These are phyloP conservation scores for Colletotrichum sp. DNA, from an alignment of 2,329 filamentous ascomycete genomes.

Conservation along the genomic window DNA sequence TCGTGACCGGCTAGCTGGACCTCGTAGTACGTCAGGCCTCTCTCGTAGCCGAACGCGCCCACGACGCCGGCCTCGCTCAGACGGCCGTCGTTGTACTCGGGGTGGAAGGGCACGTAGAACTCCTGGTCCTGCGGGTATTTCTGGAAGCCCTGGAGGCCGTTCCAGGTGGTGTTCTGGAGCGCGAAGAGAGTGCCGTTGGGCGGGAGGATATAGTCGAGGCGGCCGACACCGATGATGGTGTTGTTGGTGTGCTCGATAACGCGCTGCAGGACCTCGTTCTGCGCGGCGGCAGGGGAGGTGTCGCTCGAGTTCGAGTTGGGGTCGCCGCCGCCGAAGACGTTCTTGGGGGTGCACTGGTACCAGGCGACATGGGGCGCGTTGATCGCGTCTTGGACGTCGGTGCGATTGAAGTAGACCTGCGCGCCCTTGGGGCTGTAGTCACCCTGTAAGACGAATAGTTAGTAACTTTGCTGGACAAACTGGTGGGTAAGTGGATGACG, in stretches of 20 bases:
- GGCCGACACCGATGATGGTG: constrained; percentile 33
- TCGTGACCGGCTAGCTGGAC: constrained; percentile 25
- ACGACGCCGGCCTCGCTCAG: constrained; percentile 7
- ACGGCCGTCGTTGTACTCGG: constrained; percentile 33
- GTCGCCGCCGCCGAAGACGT: constrained; percentile 28
- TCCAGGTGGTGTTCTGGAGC: constrained; percentile 77
- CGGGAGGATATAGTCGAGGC: constrained; percentile 61
- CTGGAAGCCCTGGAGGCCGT: constrained; percentile 68
- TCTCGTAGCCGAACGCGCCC: constrained; percentile 19
- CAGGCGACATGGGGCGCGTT: constrained; percentile 58
- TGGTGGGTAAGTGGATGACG: accelerated
- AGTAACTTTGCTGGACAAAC: accelerated
- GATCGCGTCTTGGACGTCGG: constrained; percentile 72
- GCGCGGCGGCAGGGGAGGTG: constrained; percentile 2
- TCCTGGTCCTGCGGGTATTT: constrained; percentile 38
- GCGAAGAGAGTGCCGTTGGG: constrained; percentile 67
- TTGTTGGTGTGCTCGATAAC: constrained; percentile 36
- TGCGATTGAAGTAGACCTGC: constrained; percentile 72
- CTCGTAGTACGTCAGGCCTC: constrained; percentile 23
- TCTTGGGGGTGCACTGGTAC: constrained; percentile 28
- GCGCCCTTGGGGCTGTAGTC: constrained; percentile 68
- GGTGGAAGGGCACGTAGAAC: constrained; percentile 19
- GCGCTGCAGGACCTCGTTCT: constrained; percentile 23
- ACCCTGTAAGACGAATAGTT: constrained; percentile 33
- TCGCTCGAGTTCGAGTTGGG: not conserved